Percentiles rank a stretch among this genome's conserved stretches.
These are phyloP conservation scores for Sarocladium kiliense DNA, from an alignment of 2,329 filamentous ascomycete genomes.

Conservation along the genomic window DNA sequence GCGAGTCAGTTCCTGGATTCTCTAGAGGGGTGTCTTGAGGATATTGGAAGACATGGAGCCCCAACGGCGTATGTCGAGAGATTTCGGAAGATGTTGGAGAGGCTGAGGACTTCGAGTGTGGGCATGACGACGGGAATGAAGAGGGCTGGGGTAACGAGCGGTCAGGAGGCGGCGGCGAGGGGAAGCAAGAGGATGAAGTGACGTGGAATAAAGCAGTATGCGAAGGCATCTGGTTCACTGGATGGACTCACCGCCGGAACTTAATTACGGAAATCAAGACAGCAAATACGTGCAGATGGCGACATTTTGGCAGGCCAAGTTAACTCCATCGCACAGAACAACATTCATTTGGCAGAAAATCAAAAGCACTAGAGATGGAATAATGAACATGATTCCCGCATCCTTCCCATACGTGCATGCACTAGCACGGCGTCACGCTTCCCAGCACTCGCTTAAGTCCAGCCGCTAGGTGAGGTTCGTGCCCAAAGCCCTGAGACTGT, in stretches of 20 bases:
- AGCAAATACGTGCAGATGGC: neutral
- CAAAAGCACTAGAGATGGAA: neutral
- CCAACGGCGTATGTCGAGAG: constrained; percentile 28
- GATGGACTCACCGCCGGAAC: neutral
- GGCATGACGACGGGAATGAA: constrained; percentile 23
- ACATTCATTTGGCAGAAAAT: neutral
- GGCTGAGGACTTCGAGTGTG: constrained; percentile 23
- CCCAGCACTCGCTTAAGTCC: neutral
- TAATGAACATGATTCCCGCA: neutral
- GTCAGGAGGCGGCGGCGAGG: constrained; percentile 17
- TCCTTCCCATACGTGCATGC: too few species aligned
- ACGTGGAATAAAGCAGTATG: constrained; percentile 8
- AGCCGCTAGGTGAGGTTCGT: neutral
- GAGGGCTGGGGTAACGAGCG: constrained; percentile 17
- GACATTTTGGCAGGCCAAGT: neutral
- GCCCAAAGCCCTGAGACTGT: neutral
- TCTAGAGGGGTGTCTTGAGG: constrained; percentile 28
- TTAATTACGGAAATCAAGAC: neutral
- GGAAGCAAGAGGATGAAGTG: constrained; percentile 30
- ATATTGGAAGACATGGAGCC: constrained; percentile 26
- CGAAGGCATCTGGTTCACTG: neutral
- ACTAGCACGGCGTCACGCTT: neutral
- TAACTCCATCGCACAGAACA: neutral
- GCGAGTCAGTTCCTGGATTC: constrained; percentile 36
- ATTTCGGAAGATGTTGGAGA: constrained; percentile 25